Conservation (phyloP, 148 eudicot species). For the Heliamphora exappendiculata region DNA sequence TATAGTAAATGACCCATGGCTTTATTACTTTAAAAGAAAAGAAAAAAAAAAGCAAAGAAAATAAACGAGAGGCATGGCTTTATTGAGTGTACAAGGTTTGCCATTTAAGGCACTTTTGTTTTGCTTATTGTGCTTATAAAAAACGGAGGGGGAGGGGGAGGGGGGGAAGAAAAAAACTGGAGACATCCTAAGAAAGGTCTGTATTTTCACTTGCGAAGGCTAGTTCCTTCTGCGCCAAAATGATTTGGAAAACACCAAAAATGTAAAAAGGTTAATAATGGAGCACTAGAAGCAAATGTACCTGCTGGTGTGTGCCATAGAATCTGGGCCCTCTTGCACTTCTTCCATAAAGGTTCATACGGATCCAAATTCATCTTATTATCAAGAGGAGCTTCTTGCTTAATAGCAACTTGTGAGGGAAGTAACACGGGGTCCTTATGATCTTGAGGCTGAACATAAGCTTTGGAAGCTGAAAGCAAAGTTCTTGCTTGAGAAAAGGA, state of each 20-base stretch:
- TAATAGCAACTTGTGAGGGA: slow-evolving; percentile 29
- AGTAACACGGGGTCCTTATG: slow-evolving; percentile 40
- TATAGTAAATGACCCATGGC: too few species aligned
- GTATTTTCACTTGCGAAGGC: slow-evolving; percentile 1
- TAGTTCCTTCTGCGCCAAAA: slow-evolving; percentile 20
- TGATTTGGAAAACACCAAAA: slow-evolving; percentile 21
- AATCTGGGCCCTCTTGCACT: slow-evolving; percentile 57
- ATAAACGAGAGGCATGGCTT: too few species aligned
- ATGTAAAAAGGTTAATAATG: slow-evolving; percentile 18
- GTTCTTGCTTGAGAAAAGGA: slow-evolving; percentile 37
- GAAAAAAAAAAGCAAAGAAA: too few species aligned
- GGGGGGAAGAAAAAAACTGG: too few species aligned
- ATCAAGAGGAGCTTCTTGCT: slow-evolving; percentile 27
- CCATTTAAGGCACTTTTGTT: too few species aligned
- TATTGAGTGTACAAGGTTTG: too few species aligned
- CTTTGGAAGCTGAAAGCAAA: slow-evolving; percentile 41
- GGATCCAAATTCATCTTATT: slow-evolving; percentile 28
- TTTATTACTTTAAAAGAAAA: too few species aligned
- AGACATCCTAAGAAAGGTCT: not conserved
- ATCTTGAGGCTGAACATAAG: slow-evolving; percentile 43
- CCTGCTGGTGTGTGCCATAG: slow-evolving; percentile 89
- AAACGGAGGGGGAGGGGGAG: too few species aligned
- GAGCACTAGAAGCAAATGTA: slow-evolving; percentile 32
- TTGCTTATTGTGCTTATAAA: too few species aligned
- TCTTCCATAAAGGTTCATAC: slow-evolving; percentile 49